These are phyloP conservation scores for Arthrobotrys sinensis DNA, from an alignment of 2,329 filamentous ascomycete genomes.

Conservation along the genomic window DNA sequence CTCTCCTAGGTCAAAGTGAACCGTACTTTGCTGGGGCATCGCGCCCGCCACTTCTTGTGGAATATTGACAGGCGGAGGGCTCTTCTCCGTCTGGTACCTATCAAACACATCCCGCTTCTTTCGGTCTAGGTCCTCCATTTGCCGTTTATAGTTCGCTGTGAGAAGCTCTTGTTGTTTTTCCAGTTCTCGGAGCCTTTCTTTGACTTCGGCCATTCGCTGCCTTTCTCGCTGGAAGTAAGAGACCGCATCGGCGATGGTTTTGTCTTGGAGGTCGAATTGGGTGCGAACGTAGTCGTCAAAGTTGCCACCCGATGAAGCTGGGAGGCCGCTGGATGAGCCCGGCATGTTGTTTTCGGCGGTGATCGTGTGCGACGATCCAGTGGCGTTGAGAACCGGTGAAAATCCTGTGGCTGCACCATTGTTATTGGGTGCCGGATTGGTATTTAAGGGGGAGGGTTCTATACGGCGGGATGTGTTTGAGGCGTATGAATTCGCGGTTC, in stretches of 20 bases:
- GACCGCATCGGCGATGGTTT: conserved; percentile 54
- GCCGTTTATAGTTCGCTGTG: conserved; percentile 49
- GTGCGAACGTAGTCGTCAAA: conserved; percentile 59
- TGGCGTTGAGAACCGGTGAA: conserved; percentile 21
- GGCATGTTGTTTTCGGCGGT: conserved; percentile 29
- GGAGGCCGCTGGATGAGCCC: neutral
- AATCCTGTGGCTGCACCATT: conserved; percentile 27
- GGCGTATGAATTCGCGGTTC: conserved; percentile 36
- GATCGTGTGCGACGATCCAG: conserved; percentile 30
- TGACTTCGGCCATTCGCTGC: conserved; percentile 52
- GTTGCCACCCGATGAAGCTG: conserved; percentile 21
- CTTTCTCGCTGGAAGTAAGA: conserved; percentile 53
- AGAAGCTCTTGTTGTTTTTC: conserved; percentile 55
- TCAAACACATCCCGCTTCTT: conserved; percentile 55
- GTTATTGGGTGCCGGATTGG: conserved; percentile 16
- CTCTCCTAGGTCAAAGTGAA: conserved; percentile 55
- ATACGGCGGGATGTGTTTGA: conserved; percentile 55
- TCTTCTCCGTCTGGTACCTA: conserved; percentile 45
- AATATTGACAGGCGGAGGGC: conserved; percentile 45
- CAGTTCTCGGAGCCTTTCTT: conserved; percentile 52
- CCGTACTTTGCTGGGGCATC: conserved; percentile 51
- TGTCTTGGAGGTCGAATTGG: conserved; percentile 58
- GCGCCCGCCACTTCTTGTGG: conserved; percentile 37
- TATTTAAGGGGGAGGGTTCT: conserved; percentile 39
- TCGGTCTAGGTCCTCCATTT: conserved; percentile 56